Evolutionary conservation across 169 alveolate genomes (phyloP), one percentile per base, ranked within the genome.

Genomic region (Babesia gibsoni): DNA sequence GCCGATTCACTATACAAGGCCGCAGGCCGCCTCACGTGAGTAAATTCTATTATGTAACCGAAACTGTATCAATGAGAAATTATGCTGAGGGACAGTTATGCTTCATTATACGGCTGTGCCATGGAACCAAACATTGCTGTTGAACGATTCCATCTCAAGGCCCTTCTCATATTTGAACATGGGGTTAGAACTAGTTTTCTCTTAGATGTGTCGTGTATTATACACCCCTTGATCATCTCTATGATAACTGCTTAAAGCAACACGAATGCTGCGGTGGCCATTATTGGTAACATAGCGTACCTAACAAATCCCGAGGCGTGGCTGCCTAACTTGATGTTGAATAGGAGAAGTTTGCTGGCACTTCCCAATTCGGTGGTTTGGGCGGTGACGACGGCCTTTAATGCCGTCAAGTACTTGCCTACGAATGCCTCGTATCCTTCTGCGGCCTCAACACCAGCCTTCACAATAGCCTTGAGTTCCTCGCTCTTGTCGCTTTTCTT

Each of bases 381-480:
- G 58, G 27, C 14, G 22, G 37, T 33, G 1, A 58, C 33, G 20
- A 61, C n/a, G 9, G 48, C 59, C 23, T 27, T 20, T 32, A 61
- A 4, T 0, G 72, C 56, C 10, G 12, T 27, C 1, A 14, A 10
- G 16, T 39, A 39, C 46, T 39, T 39, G 20, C 16, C 4, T 0
- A 16, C 2, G 3, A 48, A 27, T 30, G 23, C 18, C 1, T 4
- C 3, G 29, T 12, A 45, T 29, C 7, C 6, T 1, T 1, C 22
- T 29, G 46, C 3, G 14, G 58, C 0, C 14, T 18, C 32, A 5
- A 9, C 27, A 8, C 45, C 57, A 20, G 48, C 48, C 0, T 0
- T 27, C n/a, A 46, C 18, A 20, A 61, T 58, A 49, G 72, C 72
- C 18, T 1, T 32, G 58, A 30, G 8, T 32, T 61, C 72, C 0